Evolutionary conservation across 257 asterid species (phyloP).

Genomic region (Eucommia ulmoides): DNA sequence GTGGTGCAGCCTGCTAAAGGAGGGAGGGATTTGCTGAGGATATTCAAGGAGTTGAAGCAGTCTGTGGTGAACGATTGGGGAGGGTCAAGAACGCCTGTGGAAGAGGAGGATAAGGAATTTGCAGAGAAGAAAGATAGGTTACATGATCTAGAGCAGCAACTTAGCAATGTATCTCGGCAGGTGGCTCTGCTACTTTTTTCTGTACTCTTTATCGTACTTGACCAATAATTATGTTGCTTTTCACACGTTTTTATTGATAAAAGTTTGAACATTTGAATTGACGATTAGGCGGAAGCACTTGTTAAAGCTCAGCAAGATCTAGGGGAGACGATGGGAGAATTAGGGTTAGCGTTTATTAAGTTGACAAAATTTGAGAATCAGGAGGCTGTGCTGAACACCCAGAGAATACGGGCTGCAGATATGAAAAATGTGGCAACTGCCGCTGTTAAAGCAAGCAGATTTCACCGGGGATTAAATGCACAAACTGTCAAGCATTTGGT

Average conservation of each 20-base stretch:
- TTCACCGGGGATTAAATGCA: conserved; percentile 61
- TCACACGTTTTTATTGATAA: too few relatives aligned
- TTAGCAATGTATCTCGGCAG: conserved; percentile 76
- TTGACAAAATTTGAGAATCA: conserved; percentile 81
- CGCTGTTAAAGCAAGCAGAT: conserved; percentile 86
- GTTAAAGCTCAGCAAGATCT: conserved; percentile 83
- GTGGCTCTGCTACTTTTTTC: conserved; percentile 14
- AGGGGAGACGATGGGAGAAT: conserved; percentile 88
- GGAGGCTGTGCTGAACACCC: conserved; percentile 45
- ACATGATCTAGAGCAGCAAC: conserved; percentile 74
- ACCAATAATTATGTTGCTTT: not conserved
- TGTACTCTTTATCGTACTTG: not conserved
- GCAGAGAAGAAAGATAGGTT: conserved; percentile 67
- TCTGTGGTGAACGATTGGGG: conserved; percentile 92
- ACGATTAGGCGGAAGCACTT: conserved; percentile 15
- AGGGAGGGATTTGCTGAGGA: conserved; percentile 85
- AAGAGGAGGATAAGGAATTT: conserved; percentile 86
- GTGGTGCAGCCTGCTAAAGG: conserved; percentile 86
- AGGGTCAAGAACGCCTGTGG: conserved; percentile 41
- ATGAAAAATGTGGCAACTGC: conserved; percentile 77
- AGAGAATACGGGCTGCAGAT: conserved; percentile 69
- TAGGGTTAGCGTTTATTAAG: conserved; percentile 79
- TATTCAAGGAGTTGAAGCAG: conserved; percentile 90
- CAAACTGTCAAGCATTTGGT: conserved; percentile 75
- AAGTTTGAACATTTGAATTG: too few relatives aligned